Evolutionary conservation across 352 stramenopile genomes (phyloP).

Genomic region (Peronospora destructor): DNA sequence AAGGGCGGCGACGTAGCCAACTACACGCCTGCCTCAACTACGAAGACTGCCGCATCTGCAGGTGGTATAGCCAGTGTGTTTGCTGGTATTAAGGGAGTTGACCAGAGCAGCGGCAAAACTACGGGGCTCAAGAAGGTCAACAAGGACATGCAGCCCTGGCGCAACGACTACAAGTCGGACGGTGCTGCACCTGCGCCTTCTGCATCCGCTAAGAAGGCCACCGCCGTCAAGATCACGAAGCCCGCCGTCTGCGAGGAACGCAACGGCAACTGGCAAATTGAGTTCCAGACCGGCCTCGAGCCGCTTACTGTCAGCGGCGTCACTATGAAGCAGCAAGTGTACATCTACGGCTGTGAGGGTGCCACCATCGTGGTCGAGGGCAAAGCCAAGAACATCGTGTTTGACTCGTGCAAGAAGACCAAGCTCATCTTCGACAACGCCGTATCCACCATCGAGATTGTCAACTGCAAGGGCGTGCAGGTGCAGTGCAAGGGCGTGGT

Average conservation of each 20-base stretch:
- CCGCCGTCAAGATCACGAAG: constrained; percentile 40
- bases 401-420: constrained; percentile 94
- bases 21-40: constrained; percentile 36
- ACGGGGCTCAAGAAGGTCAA: constrained; percentile 92
- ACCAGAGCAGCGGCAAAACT: constrained; percentile 88
- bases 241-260: constrained; percentile 74
- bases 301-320: constrained; percentile 86
- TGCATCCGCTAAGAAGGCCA: constrained; percentile 23
- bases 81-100: constrained; percentile 77
- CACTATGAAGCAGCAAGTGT: constrained; percentile 94
- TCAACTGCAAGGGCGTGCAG: constrained; percentile 97
- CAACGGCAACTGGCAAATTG: constrained; percentile 95
- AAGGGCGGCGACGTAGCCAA: constrained; percentile 46
- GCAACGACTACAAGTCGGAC: constrained; percentile 88
- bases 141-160: constrained; percentile 97
- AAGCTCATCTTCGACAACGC: constrained; percentile 94
- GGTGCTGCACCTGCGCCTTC: constrained; percentile 18
- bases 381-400: constrained; percentile 96
- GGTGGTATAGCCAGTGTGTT: constrained; percentile 82
- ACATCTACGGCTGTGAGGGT: constrained; percentile 93
- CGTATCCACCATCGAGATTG: constrained; percentile 95
- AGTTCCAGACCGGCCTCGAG: constrained; percentile 87
- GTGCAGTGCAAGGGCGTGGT: constrained; percentile 91
- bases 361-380: constrained; percentile 93
- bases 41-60: constrained; percentile 28